Evolutionary conservation across 2,329 filamentous ascomycete species (phyloP).

Genomic region (Colletotrichum sp.): DNA sequence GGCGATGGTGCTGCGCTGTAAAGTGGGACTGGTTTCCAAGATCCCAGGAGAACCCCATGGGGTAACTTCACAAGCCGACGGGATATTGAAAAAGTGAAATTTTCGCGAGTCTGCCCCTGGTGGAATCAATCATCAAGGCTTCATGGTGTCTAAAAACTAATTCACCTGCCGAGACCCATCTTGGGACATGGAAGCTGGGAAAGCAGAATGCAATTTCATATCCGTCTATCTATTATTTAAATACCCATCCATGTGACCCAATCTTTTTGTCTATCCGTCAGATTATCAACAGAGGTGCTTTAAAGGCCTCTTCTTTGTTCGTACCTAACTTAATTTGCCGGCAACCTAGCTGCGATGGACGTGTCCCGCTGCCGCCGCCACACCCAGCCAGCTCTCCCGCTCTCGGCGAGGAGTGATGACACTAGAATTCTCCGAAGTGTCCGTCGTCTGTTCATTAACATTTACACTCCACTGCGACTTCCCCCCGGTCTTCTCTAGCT

Average conservation of each 20-base stretch:
- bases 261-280: neutral
- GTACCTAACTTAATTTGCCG: neutral
- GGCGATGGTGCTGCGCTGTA: neutral
- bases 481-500: neutral
- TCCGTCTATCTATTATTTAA: neutral
- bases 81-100: neutral
- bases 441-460: neutral
- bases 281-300: neutral
- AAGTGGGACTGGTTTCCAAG: neutral
- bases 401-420: neutral
- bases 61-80: neutral
- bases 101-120: neutral
- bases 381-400: neutral
- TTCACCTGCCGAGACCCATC: neutral
- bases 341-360: neutral
- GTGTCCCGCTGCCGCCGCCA: neutral
- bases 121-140: rapidly evolving
- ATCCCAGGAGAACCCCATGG: neutral
- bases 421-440: neutral
- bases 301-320: neutral
- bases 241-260: neutral
- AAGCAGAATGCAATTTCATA: neutral
- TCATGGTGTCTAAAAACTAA: rapidly evolving
- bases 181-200: neutral
- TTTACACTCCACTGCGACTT: neutral